Percentiles rank a stretch among this genome's conserved stretches.
Evolutionary conservation across 2,329 filamentous ascomycete species (phyloP).

Genomic region (Epichloe scottii): DNA sequence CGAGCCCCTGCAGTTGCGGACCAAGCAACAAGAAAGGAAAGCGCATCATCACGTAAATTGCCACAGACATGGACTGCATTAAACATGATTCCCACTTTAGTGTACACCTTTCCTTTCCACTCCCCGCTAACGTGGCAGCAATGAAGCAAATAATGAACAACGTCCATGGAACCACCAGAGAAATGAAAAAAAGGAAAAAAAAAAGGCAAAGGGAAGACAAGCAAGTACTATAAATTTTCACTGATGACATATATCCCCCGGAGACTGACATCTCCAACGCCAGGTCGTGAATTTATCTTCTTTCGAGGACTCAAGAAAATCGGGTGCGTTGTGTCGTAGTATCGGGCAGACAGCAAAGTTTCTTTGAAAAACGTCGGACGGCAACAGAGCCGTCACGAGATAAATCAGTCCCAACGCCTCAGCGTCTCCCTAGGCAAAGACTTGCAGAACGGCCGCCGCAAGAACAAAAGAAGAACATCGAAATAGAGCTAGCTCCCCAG

Average conservation of each 20-base stretch:
- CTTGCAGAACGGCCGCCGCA: slow-evolving; percentile 10
- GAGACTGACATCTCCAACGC: slow-evolving; percentile 28
- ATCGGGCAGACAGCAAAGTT: slow-evolving; percentile 21
- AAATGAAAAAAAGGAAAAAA: not conserved
- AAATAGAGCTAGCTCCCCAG: slow-evolving; percentile 10
- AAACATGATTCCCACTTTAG: slow-evolving; percentile 2
- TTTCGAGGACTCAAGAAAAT: slow-evolving; percentile 17
- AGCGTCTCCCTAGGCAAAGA: slow-evolving; percentile 14
- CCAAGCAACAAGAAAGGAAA: not conserved
- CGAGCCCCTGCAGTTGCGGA: no score
- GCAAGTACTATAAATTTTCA: slow-evolving; percentile 22
- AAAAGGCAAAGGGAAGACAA: slow-evolving; percentile 12
- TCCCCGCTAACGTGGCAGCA: not conserved
- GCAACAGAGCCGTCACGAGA: slow-evolving; percentile 11
- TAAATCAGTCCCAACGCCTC: slow-evolving; percentile 19
- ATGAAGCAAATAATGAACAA: not conserved
- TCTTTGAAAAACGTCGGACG: slow-evolving; percentile 6
- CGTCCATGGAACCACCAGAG: not conserved
- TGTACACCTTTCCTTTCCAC: not conserved
- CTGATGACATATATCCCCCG: slow-evolving; percentile 25
- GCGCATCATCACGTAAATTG: not conserved
- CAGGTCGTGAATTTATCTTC: slow-evolving; percentile 22
- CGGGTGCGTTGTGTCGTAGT: slow-evolving; percentile 16
- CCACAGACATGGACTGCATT: not conserved
- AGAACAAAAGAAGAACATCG: slow-evolving; percentile 14